Conservation (phyloP, 108 stramenopile genomes). For the Nitzschia inconspicua region DNA sequence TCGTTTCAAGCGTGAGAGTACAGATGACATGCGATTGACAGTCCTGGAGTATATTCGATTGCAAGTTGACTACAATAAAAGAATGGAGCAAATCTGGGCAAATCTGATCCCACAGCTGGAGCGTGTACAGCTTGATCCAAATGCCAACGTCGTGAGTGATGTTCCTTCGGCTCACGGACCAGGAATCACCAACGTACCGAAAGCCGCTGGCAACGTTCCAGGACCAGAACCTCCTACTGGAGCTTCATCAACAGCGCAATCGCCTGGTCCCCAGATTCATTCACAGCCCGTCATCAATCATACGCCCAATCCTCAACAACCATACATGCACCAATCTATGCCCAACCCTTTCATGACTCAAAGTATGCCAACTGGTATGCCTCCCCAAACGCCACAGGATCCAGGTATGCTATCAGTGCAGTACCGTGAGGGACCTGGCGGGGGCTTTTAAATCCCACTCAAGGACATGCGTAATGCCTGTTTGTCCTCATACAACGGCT, state of each 20-base stretch:
- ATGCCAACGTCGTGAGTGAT: conserved; percentile 24
- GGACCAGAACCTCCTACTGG: not conserved
- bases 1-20: conserved; percentile 95
- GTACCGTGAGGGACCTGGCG: conserved; percentile 30
- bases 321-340: conserved; percentile 16
- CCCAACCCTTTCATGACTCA: conserved; percentile 3
- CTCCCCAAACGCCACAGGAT: conserved; percentile 2
- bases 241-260: not conserved
- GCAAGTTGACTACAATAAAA: conserved; percentile 92
- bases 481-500: too few species aligned
- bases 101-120: conserved; percentile 87
- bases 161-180: not conserved
- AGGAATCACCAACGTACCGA: conserved; percentile 6
- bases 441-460: not conserved
- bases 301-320: conserved; percentile 24
- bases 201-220: too few species aligned
- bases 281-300: conserved; percentile 14
- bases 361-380: not conserved
- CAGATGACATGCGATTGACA: conserved; percentile 91
- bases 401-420: conserved; percentile 37
- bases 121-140: conserved; percentile 47
- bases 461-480: too few species aligned
- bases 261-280: conserved; percentile 9
- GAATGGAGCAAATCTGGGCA: conserved; percentile 93
- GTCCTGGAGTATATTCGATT: conserved; percentile 90